These are phyloP conservation scores for Trichodelitschia bisporula DNA, from an alignment of 495 filamentous ascomycete genomes.

Conservation along the genomic window DNA sequence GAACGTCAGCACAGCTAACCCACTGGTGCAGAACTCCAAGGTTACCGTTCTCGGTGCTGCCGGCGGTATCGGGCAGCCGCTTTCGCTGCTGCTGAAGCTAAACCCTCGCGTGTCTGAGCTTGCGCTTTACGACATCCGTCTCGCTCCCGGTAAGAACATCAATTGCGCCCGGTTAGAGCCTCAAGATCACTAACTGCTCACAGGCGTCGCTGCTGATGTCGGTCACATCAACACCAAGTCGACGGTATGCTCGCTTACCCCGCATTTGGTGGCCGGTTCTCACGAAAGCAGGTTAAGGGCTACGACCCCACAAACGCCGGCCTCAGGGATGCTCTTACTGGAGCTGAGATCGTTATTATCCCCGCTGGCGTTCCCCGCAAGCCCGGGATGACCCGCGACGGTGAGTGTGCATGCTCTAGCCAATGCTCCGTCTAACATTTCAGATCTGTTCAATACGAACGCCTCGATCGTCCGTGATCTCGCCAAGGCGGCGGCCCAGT, in stretches of 20 bases:
- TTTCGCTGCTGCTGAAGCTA: conserved; percentile 93
- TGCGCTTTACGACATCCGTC: conserved; percentile 90
- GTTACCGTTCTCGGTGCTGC: conserved; percentile 87
- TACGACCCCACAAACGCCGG: conserved; percentile 56
- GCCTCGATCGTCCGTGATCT: conserved; percentile 97
- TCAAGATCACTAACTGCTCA: no score
- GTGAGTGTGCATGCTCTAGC: conserved; percentile 14
- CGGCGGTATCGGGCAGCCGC: conserved; percentile 93
- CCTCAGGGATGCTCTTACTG: conserved; percentile 54
- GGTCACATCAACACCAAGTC: conserved; percentile 98
- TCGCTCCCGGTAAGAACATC: conserved; percentile 51
- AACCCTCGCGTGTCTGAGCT: conserved; percentile 84
- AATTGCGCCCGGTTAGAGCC: no score
- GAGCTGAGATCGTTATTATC: conserved; percentile 82
- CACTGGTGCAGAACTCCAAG: conserved; percentile 53
- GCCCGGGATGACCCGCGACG: conserved; percentile 97
- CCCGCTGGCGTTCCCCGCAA: conserved; percentile 97
- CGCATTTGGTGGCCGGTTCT: conserved; percentile 3
- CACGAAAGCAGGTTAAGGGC: conserved; percentile 37
- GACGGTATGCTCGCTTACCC: conserved; percentile 18
- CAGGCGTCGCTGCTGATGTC: conserved; percentile 96
- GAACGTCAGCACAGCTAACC: not conserved
- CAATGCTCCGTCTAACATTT: not conserved
- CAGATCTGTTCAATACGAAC: conserved; percentile 99
- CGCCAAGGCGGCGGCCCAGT: conserved; percentile 79